Evolutionary conservation across 1,284 basidiomycete species (phyloP).

Genomic region (Cryptococcus sp.): DNA sequence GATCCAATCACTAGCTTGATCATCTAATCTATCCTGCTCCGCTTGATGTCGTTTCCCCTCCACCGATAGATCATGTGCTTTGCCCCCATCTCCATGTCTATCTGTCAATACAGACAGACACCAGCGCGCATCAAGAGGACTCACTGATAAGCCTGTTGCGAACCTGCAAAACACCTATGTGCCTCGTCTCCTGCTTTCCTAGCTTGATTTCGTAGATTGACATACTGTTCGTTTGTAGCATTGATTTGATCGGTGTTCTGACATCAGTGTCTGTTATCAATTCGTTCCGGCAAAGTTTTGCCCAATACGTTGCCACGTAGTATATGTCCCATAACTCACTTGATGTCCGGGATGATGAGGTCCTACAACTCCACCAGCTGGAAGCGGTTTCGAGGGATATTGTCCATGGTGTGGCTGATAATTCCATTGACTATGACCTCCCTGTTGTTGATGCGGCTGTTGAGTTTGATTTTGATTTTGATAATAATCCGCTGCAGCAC

Average conservation of each 20-base stretch:
- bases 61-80: conserved; percentile 76
- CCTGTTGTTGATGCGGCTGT: conserved; percentile 13
- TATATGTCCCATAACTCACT: no score
- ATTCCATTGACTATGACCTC: neutral
- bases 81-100: conserved; percentile 63
- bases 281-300: neutral
- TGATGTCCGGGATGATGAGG: conserved; percentile 49
- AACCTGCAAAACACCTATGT: conserved; percentile 42
- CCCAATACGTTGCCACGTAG: no score
- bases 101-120: conserved; percentile 60
- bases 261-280: neutral
- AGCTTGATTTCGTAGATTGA: conserved; percentile 64
- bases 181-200: conserved; percentile 60
- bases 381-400: conserved; percentile 16
- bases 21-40: conserved; percentile 76
- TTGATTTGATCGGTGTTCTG: conserved; percentile 57
- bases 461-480: conserved; percentile 11
- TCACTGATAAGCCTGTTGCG: conserved; percentile 42
- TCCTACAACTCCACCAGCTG: conserved; percentile 25
- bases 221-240: conserved; percentile 59
- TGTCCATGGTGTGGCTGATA: conserved; percentile 4
- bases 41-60: conserved; percentile 77
- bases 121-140: conserved; percentile 59
- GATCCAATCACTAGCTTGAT: conserved; percentile 84
- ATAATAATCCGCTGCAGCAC: conserved; percentile 9